Conservation (phyloP, 345 rosid genomes). For the Carallia brachiata region DNA sequence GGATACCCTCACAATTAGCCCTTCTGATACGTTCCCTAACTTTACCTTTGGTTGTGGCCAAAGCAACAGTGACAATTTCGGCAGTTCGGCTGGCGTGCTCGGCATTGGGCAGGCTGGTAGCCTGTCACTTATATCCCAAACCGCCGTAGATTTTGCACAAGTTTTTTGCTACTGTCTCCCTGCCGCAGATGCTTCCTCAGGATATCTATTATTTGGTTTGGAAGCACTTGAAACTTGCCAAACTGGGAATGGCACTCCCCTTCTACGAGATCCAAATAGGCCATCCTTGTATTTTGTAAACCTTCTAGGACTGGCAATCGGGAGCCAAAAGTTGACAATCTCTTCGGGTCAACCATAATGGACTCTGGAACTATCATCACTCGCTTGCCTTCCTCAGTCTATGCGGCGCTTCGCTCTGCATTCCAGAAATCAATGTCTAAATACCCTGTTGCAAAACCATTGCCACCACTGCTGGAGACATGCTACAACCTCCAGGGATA, state of each 20-base stretch:
- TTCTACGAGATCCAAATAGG: neutral
- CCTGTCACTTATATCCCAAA: constrained; percentile 20
- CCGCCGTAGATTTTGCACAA: neutral
- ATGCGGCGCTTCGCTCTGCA: constrained; percentile 9
- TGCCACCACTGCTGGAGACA: neutral
- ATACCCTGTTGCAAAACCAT: neutral
- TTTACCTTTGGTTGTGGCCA: constrained; percentile 26
- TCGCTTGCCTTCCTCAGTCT: constrained; percentile 21
- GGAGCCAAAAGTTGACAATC: constrained; percentile 9
- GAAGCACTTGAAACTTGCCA: constrained; percentile 14
- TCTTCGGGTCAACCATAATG: constrained; percentile 17
- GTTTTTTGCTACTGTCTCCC: constrained; percentile 34
- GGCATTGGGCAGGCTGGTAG: constrained; percentile 13
- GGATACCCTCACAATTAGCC: constrained; percentile 17
- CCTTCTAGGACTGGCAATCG: constrained; percentile 25
- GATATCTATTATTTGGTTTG: constrained; percentile 19
- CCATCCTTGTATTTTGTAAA: constrained; percentile 9
- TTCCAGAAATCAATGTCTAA: constrained; percentile 19
- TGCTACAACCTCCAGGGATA: constrained; percentile 27
- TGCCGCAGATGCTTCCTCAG: neutral
- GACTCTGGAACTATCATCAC: constrained; percentile 32
- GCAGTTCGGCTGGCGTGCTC: constrained; percentile 20
- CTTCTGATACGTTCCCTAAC: neutral
- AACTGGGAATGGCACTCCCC: constrained; percentile 3
- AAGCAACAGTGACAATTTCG: neutral